These are phyloP conservation scores for Metschnikowia colocasiae DNA, from an alignment of 805 yeast genomes.

Conservation along the genomic window DNA sequence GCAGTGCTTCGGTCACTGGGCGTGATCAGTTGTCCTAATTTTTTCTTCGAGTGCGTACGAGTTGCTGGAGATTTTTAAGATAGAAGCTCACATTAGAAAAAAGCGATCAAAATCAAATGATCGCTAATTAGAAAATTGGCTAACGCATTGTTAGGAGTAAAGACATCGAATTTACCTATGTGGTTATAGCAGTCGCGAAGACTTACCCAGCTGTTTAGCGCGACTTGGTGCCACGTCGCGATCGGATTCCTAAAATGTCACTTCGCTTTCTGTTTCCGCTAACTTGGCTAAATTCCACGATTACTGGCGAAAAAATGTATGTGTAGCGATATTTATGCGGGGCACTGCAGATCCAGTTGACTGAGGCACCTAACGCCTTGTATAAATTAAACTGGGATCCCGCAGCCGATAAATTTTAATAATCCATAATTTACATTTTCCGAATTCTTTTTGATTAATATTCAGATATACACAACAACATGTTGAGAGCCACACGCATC, in stretches of 20 bases:
- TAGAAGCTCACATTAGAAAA: neutral
- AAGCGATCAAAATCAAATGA: too few relatives aligned
- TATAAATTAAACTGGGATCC: neutral
- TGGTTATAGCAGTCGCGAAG: conserved; percentile 1
- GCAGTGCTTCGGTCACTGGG: neutral
- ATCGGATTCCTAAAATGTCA: neutral
- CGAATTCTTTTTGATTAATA: neutral
- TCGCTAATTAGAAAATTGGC: neutral
- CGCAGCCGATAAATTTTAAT: neutral
- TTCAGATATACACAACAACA: neutral
- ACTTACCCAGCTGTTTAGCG: neutral
- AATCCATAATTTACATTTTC: neutral
- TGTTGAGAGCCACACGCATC: conserved; percentile 14
- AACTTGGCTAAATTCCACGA: neutral
- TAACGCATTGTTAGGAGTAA: neutral
- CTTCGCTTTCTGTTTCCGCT: conserved; percentile 4
- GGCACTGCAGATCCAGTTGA: neutral
- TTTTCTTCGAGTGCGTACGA: too few relatives aligned
- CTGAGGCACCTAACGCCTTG: neutral
- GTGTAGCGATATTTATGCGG: conserved; percentile 5
- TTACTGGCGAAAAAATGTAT: neutral
- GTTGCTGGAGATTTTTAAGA: neutral
- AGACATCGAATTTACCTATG: neutral
- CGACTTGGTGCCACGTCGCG: conserved; percentile 1
- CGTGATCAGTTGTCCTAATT: neutral